Conservation (phyloP, 805 yeast genomes). For the Hyphopichia homilentoma region DNA sequence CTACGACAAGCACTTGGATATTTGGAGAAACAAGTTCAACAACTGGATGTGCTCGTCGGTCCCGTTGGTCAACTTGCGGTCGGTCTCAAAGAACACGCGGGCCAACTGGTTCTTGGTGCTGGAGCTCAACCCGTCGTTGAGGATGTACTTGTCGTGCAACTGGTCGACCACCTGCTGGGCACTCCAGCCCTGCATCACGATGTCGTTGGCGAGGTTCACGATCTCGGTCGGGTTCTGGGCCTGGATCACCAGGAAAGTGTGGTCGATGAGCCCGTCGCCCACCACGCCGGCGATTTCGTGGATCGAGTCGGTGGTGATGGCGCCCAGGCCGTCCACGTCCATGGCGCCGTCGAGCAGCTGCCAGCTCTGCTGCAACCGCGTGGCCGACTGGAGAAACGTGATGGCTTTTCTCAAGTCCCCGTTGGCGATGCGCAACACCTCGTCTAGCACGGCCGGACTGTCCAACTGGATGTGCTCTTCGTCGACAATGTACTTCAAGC, state of each 20-base stretch:
- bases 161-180: slow-evolving; percentile 69
- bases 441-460: slow-evolving; percentile 52
- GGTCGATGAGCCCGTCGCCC: slow-evolving; percentile 44
- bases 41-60: slow-evolving; percentile 85
- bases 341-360: slow-evolving; percentile 10
- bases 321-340: slow-evolving; percentile 19
- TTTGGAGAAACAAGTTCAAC: slow-evolving; percentile 50
- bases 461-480: slow-evolving; percentile 25
- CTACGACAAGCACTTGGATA: slow-evolving; percentile 20
- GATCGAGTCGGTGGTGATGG: slow-evolving; percentile 45
- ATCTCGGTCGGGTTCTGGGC: slow-evolving; percentile 26
- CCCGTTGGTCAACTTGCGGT: slow-evolving; percentile 73
- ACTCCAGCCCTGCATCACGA: slow-evolving; percentile 71
- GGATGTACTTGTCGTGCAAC: slow-evolving; percentile 62
- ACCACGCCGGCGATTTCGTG: slow-evolving; percentile 78
- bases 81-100: slow-evolving; percentile 65
- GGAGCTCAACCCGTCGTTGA: slow-evolving; percentile 48
- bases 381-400: slow-evolving; percentile 82
- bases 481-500: slow-evolving; percentile 61
- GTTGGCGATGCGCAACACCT: slow-evolving; percentile 65
- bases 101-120: slow-evolving; percentile 64
- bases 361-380: slow-evolving; percentile 45
- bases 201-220: slow-evolving; percentile 43
- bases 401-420: slow-evolving; percentile 96
- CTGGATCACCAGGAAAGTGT: slow-evolving; percentile 34